Conservation (phyloP, 169 alveolate species). For the Hepatocystis sp. region DNA sequence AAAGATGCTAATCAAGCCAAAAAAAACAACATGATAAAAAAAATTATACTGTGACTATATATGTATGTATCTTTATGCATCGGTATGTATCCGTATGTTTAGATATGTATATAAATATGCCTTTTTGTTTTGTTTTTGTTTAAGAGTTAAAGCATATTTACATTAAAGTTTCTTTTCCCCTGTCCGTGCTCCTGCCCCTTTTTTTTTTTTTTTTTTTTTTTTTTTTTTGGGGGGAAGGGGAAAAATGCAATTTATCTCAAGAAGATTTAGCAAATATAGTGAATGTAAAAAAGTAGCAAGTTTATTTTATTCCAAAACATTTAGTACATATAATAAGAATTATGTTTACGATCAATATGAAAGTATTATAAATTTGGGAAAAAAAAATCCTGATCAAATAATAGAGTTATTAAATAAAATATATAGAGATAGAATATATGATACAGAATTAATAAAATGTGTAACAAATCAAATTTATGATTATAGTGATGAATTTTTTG, state of each 20-base stretch:
- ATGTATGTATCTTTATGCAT: no score
- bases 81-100: no score
- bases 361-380: constrained; percentile 27
- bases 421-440: constrained; percentile 13
- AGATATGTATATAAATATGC: not conserved
- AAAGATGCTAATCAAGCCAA: no score
- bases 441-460: constrained; percentile 26
- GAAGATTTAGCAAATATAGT: no score
- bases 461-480: constrained; percentile 60
- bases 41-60: no score
- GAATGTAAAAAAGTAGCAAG: constrained; percentile 6
- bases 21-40: no score
- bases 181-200: not conserved
- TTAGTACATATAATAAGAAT: constrained; percentile 13
- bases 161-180: not conserved
- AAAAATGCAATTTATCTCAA: no score
- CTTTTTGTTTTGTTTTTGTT: not conserved
- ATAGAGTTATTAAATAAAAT: constrained; percentile 13
- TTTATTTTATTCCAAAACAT: not conserved
- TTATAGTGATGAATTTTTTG: constrained; percentile 44
- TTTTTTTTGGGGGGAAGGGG: constrained; percentile 4
- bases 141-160: no score
- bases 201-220: no score
- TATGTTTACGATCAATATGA: constrained; percentile 40
- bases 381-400: constrained; percentile 47